phyloP scores from a whole-genome alignment of 2,329 filamentous ascomycete species.

The Scedosporium boydii region DNA sequence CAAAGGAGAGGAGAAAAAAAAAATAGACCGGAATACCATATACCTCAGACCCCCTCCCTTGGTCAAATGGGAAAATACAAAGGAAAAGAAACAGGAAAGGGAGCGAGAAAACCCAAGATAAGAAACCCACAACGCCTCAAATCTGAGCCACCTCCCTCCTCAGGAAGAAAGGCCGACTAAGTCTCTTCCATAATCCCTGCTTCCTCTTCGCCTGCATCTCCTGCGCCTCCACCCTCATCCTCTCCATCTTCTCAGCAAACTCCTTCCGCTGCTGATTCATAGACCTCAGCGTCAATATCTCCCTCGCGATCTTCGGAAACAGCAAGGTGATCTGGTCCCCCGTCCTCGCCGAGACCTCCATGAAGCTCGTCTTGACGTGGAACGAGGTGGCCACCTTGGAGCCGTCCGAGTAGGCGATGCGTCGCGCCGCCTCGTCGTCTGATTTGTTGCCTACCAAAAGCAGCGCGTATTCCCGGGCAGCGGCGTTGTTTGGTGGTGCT shows the following conservation, averaged over 20 bases:
- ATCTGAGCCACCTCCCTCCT: slow-evolving; percentile 5
- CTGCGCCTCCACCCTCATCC: neutral
- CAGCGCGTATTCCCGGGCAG: slow-evolving; percentile 10
- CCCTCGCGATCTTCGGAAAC: slow-evolving; percentile 22
- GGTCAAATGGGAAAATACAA: neutral
- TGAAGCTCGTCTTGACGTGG: slow-evolving; percentile 15
- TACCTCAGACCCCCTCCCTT: neutral
- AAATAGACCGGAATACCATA: neutral
- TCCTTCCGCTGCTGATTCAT: slow-evolving; percentile 3
- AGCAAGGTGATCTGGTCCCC: slow-evolving; percentile 24
- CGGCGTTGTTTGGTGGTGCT: neutral
- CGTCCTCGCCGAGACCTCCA: slow-evolving; percentile 25
- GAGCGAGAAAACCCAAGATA: neutral
- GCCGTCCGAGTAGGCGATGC: slow-evolving; percentile 20
- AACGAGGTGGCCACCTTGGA: slow-evolving; percentile 15
- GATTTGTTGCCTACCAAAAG: slow-evolving; percentile 14
- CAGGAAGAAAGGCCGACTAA: slow-evolving; percentile 5
- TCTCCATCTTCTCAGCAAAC: slow-evolving; percentile 4
- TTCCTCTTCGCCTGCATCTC: neutral
- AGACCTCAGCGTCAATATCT: slow-evolving; percentile 9
- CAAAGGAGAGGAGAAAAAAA: neutral
- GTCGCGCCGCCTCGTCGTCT: slow-evolving; percentile 21
- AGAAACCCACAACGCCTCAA: neutral
- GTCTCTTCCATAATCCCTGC: slow-evolving; percentile 1
- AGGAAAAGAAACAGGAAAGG: neutral